Percentiles rank a stretch among this genome's conserved stretches.
Conservation (phyloP, 1,139 yeast species). For the Geotrichum restrictum region DNA sequence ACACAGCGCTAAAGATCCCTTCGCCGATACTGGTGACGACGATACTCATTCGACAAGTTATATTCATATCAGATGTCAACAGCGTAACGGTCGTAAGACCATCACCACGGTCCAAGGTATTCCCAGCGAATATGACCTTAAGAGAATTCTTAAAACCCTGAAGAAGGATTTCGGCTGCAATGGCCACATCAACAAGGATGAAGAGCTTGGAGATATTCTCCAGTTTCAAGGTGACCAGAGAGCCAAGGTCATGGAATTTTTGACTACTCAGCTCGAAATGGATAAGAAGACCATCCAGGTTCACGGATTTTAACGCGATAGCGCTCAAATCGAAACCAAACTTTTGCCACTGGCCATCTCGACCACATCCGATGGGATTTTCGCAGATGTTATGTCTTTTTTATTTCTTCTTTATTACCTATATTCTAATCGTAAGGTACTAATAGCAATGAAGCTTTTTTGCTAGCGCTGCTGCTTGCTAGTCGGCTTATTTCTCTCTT, state of each 20-base stretch:
- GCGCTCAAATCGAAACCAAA: not conserved
- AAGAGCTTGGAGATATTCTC: conserved; percentile 92
- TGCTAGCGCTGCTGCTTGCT: no score
- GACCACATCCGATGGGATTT: not conserved
- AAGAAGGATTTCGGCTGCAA: conserved; percentile 98
- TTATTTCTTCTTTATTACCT: not conserved
- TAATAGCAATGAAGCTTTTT: not conserved
- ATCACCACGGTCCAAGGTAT: conserved; percentile 97
- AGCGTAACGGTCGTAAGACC: conserved; percentile 99
- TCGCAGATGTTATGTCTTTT: not conserved
- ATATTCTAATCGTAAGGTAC: not conserved
- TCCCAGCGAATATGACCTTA: conserved; percentile 90
- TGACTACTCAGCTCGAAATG: conserved; percentile 79
- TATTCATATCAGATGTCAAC: conserved; percentile 98
- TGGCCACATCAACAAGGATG: conserved; percentile 96
- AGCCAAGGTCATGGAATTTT: conserved; percentile 90
- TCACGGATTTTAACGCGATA: conserved; percentile 80
- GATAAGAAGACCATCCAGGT: conserved; percentile 96
- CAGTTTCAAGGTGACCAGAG: conserved; percentile 99
- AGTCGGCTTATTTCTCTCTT: no score
- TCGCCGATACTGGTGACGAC: conserved; percentile 99
- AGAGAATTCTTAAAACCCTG: conserved; percentile 86
- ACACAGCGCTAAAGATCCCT: conserved; percentile 65
- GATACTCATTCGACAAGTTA: conserved; percentile 94
- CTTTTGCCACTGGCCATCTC: not conserved